Base-by-base conservation (phyloP, 2,329 filamentous ascomycete species). In the Verticillium longisporum region DNA sequence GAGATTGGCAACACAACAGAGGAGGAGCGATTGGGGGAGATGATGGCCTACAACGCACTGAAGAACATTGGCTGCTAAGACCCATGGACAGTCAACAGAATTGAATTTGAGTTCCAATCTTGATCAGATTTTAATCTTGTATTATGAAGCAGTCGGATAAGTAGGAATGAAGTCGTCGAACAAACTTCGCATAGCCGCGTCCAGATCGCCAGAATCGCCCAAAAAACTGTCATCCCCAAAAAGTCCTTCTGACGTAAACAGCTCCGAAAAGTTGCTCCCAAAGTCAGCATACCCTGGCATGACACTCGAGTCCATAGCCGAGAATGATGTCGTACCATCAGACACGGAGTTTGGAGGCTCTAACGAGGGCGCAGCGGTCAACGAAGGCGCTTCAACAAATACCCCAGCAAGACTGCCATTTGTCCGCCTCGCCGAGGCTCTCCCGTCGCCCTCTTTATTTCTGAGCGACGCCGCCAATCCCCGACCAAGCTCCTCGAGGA, bases 401-500 rank as follows among this genome's bases (percentile, higher is more conserved):
- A 50, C 45, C n/a, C 45, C 45, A 5, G n/a, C 7, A 6, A 38
- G 37, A 6, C 9, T 6, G 26, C 21, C 56, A n/a, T 58, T 38
- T 21, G 38, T n/a, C 13, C 59, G 21, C 13, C 15, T 53, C n/a
- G 26, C 13, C 41, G 45, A 38, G 33, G 18, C 14, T 34, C 36
- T 18, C 14, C 18, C 14, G 14, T 15, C 33, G 14, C 14, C 55
- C 14, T 38, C 21, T 38, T 41, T 55, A 15, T 31, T 60, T 34
- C 61, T 63, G 26, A 76, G 64, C 66, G 72, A 72, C 1, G 68
- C 68, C 6, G 73, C 60, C 0, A 68, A 74, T 0, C 71, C 69
- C 26, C 67, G 68, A 0, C 71, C 72, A 10, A 79, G 63, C 2
- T 76, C 75, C 38, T 80, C 75, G 0, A 80, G 55, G 1, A 78